phyloP scores from a whole-genome alignment of 306 rosid genomes.

The Crotalaria pallida region DNA sequence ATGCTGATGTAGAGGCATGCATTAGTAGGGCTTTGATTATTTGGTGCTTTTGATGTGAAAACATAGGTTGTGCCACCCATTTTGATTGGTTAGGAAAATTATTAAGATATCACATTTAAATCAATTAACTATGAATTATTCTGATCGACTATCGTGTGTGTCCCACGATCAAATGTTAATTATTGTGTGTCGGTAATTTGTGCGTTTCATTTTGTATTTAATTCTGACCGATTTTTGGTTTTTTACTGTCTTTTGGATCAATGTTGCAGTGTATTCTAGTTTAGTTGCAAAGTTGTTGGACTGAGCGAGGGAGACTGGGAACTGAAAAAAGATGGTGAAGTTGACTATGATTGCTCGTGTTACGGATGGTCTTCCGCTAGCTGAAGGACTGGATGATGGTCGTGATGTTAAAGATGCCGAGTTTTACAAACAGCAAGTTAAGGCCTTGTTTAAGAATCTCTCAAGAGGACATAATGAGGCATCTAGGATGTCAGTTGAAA shows the following conservation, averaged over 20 bases:
- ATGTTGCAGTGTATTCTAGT: slow-evolving; percentile 16
- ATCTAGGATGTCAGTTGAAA: slow-evolving; percentile 95
- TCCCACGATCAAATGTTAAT: too few species aligned
- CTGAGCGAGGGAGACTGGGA: slow-evolving; percentile 26
- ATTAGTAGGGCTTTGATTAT: too few species aligned
- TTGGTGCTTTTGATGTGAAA: too few species aligned
- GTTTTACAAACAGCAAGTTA: slow-evolving; percentile 87
- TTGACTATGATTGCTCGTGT: slow-evolving; percentile 95
- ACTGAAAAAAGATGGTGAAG: slow-evolving; percentile 81
- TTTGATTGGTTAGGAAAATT: too few species aligned
- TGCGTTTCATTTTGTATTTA: not conserved
- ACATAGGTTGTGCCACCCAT: too few species aligned
- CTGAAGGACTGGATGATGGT: slow-evolving; percentile 90
- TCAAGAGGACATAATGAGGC: slow-evolving; percentile 85
- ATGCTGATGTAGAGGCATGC: too few species aligned
- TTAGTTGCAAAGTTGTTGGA: slow-evolving; percentile 13
- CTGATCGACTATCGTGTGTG: too few species aligned
- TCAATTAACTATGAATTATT: too few species aligned
- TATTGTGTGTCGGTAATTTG: not conserved
- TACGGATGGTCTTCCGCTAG: slow-evolving; percentile 89
- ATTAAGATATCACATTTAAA: too few species aligned
- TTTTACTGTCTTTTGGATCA: slow-evolving; percentile 15
- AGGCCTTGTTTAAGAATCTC: slow-evolving; percentile 85
- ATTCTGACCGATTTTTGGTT: not conserved
- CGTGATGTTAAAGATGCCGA: slow-evolving; percentile 76